Evolutionary conservation across 192 early-diverging fungal species (phyloP), one percentile per base, ranked within the genome.

Genomic region (Pilaira anomala): DNA sequence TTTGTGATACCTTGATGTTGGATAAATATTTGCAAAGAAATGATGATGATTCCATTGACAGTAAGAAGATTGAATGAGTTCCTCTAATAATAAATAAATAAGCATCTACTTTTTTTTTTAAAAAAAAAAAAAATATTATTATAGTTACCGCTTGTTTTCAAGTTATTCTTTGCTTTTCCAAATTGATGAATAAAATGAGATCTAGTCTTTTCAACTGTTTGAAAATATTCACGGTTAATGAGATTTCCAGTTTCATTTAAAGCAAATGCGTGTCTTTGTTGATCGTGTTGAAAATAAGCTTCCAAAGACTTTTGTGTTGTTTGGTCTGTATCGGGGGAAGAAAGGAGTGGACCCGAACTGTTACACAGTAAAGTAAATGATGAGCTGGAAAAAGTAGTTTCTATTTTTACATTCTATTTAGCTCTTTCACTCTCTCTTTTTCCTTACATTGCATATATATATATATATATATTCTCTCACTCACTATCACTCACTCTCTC

Each of bases 161-260:
- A 24, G 21, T 13, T 30, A 36, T 54, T 64, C 62, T 62, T 69
- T 12, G 62, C 28, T 12, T 48, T 44, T 29, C 68, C 68, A 21
- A 63, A 69, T n/a, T 59, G 68, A 18, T 63, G 30, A 25, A 69
- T 21, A 63, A 69, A 69, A 48, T 61, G 60, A 12, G 5, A n/a
- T 3, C 21, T 12, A 0, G 39, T 26, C 30, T 25, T 59, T 50
- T 41, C 46, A 13, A 21, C 16, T 8, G 39, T 56, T 42, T 30
- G 56, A 30, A 25, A 52, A 39, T 8, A 49, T 7, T 28, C 7
- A 16, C n/a, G 21, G 42, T 25, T 62, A 41, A 44, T 62, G 12
- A n/a, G 25, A n/a, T 39, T 30, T 48, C 30, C 26, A 42, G 30
- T 49, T 13, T 48, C 51, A 36, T 22, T 51, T n/a, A 44, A 22